These are phyloP conservation scores for Penicillium corylophilum DNA, from an alignment of 2,329 filamentous ascomycete species.

Conservation along the genomic window DNA sequence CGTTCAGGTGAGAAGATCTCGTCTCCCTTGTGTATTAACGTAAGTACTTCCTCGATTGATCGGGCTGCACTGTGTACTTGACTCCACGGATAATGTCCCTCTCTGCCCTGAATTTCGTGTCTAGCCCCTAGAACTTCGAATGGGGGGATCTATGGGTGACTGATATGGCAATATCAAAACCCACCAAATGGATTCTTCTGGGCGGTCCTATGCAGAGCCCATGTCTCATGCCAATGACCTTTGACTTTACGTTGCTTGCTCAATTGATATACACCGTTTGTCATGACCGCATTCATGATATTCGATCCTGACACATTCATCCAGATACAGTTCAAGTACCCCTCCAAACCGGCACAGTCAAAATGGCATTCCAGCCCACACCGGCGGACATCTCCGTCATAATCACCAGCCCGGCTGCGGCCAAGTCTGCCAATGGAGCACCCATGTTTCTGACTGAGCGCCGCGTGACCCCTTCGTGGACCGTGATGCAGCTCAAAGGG, in stretches of 20 bases:
- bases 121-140: neutral
- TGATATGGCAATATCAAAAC: slow-evolving; percentile 10
- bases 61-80: neutral
- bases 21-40: neutral
- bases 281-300: neutral
- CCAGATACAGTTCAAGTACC: neutral
- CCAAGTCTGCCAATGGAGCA: slow-evolving; percentile 16
- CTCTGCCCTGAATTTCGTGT: neutral
- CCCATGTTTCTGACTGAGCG: slow-evolving; percentile 69
- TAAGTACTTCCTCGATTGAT: neutral
- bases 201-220: neutral
- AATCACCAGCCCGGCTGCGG: slow-evolving; percentile 34
- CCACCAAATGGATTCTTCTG: neutral
- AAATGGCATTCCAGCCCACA: slow-evolving; percentile 39
- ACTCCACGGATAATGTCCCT: neutral
- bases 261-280: neutral
- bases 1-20: neutral
- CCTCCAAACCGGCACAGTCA: slow-evolving; percentile 1
- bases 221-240: neutral
- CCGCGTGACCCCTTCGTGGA: slow-evolving; percentile 89
- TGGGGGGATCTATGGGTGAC: neutral
- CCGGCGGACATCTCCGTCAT: slow-evolving; percentile 41
- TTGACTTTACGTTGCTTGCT: neutral
- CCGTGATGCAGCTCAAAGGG: slow-evolving; percentile 75
- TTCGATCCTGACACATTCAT: neutral